Evolutionary conservation across 2,329 filamentous ascomycete species (phyloP), one percentile per base, ranked within the genome.

Genomic region (Epichloe elymi): DNA sequence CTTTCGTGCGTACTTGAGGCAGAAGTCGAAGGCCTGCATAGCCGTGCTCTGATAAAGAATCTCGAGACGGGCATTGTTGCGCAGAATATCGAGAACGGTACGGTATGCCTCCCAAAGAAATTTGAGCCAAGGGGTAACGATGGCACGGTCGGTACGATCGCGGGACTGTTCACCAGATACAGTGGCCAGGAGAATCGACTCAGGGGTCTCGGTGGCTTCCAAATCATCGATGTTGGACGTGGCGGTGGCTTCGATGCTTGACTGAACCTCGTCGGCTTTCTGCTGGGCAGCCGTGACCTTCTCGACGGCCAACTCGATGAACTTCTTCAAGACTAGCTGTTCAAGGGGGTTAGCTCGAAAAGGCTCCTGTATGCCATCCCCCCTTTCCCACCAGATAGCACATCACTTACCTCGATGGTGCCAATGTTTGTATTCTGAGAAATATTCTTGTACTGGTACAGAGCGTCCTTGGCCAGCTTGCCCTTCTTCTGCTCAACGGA

Each of bases 401-500:
- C 15, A 17, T 35, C 50, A 63, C 67, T 42, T 73, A 88, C 86
- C 82, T 97, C 93, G 68, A 98, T 98, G 55, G 93, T 98, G 61
- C 82, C 89, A 59, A 98, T 89, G 67, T 97, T 97, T 61, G 91
- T 95, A 74, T 98, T 98, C 71, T 98, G 93, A 51, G 90, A 91
- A 60, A 96, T 97, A 71, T 98, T 98, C 79, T 98, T 98, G 80
- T 98, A 98, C 70, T 96, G 93, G 70, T 97, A 98, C 46, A 98
- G 79, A 55, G 93, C 93, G 74, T 98, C 93, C 79, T 98, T 98
- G 70, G 91, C 93, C 55, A 93, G 80, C 73, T 98, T 98, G 62
- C 93, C 93, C 74, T 97, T 98, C 74, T 93, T 89, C 63, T 96
- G 83, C 65, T 97, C 91, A 64, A 98, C 93, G 60, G 87, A 95